Evolutionary conservation across 2,329 filamentous ascomycete species (phyloP), one percentile per base, ranked within the genome.

Genomic region (Ceratocystis destructans): DNA sequence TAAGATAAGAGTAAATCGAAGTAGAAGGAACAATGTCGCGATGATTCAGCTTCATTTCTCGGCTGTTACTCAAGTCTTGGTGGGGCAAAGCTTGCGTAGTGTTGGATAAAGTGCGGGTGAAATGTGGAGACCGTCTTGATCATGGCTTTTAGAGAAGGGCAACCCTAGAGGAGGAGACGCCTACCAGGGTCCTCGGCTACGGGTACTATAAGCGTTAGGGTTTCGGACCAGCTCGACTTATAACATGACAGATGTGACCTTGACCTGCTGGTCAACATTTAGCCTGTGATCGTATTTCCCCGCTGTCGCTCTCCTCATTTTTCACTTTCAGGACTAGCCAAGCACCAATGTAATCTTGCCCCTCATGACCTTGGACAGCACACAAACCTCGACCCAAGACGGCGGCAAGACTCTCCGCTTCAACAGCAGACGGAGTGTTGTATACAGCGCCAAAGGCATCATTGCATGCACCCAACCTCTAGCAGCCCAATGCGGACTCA

Each of bases 361-460:
- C 28, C 5, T 33, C 53, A 59, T 59, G 53, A 31, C 12, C 5
- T 31, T 10, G 2, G 28, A 20, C 28, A 59, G 28, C 25, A 37
- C 7, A 8, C 28, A 17, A 4, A 59, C 6, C 53, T 17, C 28
- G 6, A 12, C 53, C 28, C 6, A 5, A 31, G n/a, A 59, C 53
- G 15, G 44, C 46, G 33, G 50, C 17, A 15, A 31, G 8, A 12
- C 57, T 17, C 61, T 67, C 17, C 45, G 53, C 17, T 69, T 69
- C 44, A 48, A 50, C 10, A 67, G 67, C 25, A 55, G 93, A 48
- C 82, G 94, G 69, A 96, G 93, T 71, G 91, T 96, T 12, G 90
- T 97, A 12, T 92, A 97, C 74, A 96, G 90, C 74, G 92, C 89
- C 4, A 87, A 92, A 72, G 93, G 91, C 59, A 96, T 97, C 67